A percentile compares a stretch with the other conserved stretches of the same genome.
These are phyloP conservation scores for Colletotrichum lentis DNA, from an alignment of 2,329 filamentous ascomycete genomes.

Conservation along the genomic window DNA sequence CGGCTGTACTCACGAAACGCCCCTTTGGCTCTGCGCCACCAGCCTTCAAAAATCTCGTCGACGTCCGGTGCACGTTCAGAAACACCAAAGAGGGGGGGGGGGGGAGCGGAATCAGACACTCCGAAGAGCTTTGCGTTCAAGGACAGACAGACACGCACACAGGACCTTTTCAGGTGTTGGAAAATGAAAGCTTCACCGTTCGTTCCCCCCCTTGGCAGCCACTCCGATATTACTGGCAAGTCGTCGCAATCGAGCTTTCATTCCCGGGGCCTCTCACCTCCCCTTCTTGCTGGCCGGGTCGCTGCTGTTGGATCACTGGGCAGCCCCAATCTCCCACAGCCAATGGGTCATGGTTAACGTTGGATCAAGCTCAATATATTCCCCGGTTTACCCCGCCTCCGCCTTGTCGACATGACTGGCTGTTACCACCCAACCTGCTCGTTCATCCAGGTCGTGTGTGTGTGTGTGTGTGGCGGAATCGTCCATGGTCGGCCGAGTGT, in stretches of 20 bases:
- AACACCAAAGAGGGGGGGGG: not conserved
- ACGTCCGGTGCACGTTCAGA: too few relatives aligned
- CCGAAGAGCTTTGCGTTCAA: not conserved
- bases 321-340: not conserved
- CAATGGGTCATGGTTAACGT: conserved; percentile 14
- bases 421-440: not conserved
- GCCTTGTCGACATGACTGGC: conserved; percentile 7
- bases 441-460: conserved; percentile 12
- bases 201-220: not conserved
- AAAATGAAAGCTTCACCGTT: too few relatives aligned
- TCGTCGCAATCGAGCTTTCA: conserved; percentile 14
- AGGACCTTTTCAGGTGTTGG: not conserved
- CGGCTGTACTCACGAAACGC: not conserved
- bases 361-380: conserved; percentile 26
- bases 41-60: not conserved
- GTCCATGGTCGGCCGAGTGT: conserved; percentile 4
- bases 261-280: not conserved
- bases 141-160: not conserved
- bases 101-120: not conserved
- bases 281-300: not conserved
- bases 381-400: conserved; percentile 20
- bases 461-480: conserved; percentile 31
- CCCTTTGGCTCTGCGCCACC: too few relatives aligned
- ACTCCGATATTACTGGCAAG: conserved; percentile 24
- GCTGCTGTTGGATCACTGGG: not conserved